Evolutionary conservation across 257 asterid genomes (phyloP).

Genomic region (Solanum chaucha): DNA sequence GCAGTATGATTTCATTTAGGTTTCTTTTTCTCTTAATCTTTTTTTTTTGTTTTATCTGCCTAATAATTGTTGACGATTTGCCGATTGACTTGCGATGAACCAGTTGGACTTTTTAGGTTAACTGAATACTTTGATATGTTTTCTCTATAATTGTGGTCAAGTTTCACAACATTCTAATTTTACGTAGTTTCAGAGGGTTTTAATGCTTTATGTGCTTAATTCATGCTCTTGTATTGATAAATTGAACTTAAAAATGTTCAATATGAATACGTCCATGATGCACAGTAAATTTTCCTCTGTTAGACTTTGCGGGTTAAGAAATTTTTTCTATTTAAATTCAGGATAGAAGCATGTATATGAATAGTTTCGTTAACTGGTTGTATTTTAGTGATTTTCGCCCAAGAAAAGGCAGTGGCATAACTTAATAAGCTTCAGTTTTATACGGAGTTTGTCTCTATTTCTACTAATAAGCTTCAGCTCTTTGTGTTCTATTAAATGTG

Average conservation of each 20-base stretch:
- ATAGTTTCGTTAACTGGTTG: neutral
- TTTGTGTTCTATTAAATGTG: neutral
- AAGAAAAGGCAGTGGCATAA: neutral
- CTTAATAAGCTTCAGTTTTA: neutral
- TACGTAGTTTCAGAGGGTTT: neutral
- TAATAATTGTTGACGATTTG: too few species aligned
- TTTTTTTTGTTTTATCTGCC: neutral
- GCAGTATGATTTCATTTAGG: neutral
- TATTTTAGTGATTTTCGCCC: neutral
- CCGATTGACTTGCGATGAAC: neutral
- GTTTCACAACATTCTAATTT: too few species aligned
- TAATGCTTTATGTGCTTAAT: neutral
- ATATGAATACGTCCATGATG: neutral
- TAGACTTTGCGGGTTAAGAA: neutral
- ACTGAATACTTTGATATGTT: neutral
- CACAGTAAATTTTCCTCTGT: neutral
- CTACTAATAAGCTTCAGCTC: neutral
- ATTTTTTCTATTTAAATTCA: neutral
- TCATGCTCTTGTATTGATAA: too few species aligned
- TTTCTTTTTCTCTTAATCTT: neutral
- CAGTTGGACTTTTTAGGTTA: neutral
- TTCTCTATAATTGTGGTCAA: neutral
- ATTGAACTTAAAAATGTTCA: too few species aligned
- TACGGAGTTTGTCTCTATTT: neutral
- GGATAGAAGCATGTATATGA: neutral